Conservation (phyloP, 768 basidiomycete genomes). For the Kwoniella dendrophila region DNA sequence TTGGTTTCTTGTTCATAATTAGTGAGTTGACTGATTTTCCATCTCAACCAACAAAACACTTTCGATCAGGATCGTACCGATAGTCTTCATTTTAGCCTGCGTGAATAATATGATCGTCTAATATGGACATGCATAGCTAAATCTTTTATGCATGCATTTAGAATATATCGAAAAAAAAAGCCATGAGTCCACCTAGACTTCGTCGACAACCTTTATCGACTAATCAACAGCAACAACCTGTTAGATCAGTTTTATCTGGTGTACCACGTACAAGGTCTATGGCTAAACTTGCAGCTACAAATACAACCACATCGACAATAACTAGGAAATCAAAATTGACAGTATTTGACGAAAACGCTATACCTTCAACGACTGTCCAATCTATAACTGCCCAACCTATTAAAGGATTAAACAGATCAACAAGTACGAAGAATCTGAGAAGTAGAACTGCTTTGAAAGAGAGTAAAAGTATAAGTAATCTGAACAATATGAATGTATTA, state of each 20-base stretch:
- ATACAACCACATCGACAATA: neutral
- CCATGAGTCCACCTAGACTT: slow-evolving; percentile 21
- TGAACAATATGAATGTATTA: slow-evolving; percentile 4
- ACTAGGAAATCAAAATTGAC: neutral
- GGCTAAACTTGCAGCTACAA: slow-evolving; percentile 15
- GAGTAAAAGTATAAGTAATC: slow-evolving; percentile 11
- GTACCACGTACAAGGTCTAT: slow-evolving; percentile 16
- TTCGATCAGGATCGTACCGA: no score
- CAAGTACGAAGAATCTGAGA: slow-evolving; percentile 14
- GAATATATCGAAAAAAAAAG: neutral
- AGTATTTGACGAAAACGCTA: slow-evolving; percentile 21
- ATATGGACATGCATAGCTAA: no score
- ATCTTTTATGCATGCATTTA: neutral
- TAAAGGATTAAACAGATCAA: neutral
- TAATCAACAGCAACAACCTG: slow-evolving; percentile 6
- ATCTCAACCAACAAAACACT: no score
- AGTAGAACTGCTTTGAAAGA: slow-evolving; percentile 20
- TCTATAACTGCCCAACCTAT: neutral
- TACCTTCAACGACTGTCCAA: neutral
- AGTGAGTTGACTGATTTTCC: no score
- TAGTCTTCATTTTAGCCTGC: no score
- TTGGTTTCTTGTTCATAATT: no score
- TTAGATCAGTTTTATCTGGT: neutral
- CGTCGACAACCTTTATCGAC: slow-evolving; percentile 16
- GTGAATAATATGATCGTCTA: no score